phyloP scores from a whole-genome alignment of 148 eudicot species.

The Fallopia convolvulus region DNA sequence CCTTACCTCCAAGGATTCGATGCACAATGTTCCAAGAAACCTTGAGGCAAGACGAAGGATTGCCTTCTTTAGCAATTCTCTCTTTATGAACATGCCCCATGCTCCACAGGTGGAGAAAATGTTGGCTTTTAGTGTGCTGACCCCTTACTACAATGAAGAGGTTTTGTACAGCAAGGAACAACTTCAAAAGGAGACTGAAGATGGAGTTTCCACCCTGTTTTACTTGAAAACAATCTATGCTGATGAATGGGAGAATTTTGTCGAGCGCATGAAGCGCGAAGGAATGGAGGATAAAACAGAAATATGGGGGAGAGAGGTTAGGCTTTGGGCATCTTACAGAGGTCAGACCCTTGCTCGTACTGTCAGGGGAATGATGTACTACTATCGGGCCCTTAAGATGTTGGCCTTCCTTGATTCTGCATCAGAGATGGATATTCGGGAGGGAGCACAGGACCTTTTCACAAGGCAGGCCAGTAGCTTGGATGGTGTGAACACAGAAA shows the following conservation, averaged over 20 bases:
- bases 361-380: conserved; percentile 98
- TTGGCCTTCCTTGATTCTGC: conserved; percentile 95
- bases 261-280: conserved; percentile 68
- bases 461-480: conserved; percentile 39
- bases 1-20: conserved; percentile 75
- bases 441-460: conserved; percentile 54
- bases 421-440: conserved; percentile 88
- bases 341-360: conserved; percentile 94
- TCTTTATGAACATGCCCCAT: conserved; percentile 98
- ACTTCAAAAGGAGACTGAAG: conserved; percentile 84
- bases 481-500: conserved; percentile 36
- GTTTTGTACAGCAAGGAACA: conserved; percentile 74
- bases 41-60: conserved; percentile 87
- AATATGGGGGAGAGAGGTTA: conserved; percentile 52
- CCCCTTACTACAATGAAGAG: conserved; percentile 93
- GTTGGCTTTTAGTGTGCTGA: conserved; percentile 87
- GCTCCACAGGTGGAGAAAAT: conserved; percentile 97
- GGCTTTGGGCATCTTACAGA: conserved; percentile 91
- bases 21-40: conserved; percentile 79
- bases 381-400: conserved; percentile 89
- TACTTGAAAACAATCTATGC: conserved; percentile 85
- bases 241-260: conserved; percentile 85
- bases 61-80: conserved; percentile 90
- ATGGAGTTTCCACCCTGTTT: conserved; percentile 81
- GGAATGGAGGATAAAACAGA: conserved; percentile 53